phyloP scores from a whole-genome alignment of 2,329 filamentous ascomycete species.

The Venturia nashicola region DNA sequence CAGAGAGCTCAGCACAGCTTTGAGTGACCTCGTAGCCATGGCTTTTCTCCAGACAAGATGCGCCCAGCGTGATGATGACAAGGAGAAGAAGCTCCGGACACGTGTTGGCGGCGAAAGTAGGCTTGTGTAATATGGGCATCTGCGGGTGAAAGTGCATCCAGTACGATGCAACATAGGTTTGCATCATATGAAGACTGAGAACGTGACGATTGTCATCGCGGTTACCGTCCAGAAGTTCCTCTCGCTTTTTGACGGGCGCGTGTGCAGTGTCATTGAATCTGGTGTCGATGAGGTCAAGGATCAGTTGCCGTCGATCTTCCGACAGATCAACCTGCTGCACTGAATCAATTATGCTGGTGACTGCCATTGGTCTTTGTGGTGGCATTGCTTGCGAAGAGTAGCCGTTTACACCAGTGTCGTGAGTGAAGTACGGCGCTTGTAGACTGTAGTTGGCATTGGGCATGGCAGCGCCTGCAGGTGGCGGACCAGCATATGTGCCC shows the following conservation, averaged over 20 bases:
- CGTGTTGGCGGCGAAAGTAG: constrained; percentile 80
- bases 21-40: constrained; percentile 63
- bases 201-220: constrained; percentile 49
- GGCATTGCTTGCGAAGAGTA: constrained; percentile 37
- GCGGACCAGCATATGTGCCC: constrained; percentile 20
- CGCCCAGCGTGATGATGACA: constrained; percentile 84
- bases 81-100: constrained; percentile 76
- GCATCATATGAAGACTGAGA: constrained; percentile 87
- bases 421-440: constrained; percentile 38
- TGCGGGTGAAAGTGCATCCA: constrained; percentile 94
- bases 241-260: constrained; percentile 58
- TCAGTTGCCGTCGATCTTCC: constrained; percentile 72
- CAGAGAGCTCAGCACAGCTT: constrained; percentile 69
- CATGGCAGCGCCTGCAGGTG: constrained; percentile 23
- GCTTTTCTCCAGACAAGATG: constrained; percentile 74
- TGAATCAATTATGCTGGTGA: constrained; percentile 73
- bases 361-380: constrained; percentile 74
- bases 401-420: constrained; percentile 35
- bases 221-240: constrained; percentile 67
- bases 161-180: constrained; percentile 83
- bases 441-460: constrained; percentile 29
- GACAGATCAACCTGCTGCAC: constrained; percentile 72
- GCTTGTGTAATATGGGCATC: constrained; percentile 85
- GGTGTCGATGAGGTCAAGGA: constrained; percentile 69
- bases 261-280: constrained; percentile 74